phyloP scores from a whole-genome alignment of 805 yeast genomes.

The Yarrowia deformans region DNA sequence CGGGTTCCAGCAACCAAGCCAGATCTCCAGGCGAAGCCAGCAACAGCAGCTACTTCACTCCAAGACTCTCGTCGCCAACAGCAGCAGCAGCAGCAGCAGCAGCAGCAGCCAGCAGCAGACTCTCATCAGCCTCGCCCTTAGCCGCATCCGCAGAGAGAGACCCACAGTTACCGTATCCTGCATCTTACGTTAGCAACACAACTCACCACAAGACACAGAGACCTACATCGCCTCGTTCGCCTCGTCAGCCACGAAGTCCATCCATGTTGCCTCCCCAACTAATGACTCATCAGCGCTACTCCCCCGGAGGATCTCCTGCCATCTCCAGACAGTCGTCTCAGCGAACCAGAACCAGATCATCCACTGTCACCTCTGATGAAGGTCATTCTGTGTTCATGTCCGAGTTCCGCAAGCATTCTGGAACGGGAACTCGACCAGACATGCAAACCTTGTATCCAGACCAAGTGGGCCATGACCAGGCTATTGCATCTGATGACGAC shows the following conservation, averaged over 20 bases:
- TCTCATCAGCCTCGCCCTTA: not conserved
- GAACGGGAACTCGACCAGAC: slow-evolving; percentile 3
- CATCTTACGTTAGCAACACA: not conserved
- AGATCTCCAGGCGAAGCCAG: not conserved
- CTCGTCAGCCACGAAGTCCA: not conserved
- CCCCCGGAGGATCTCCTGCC: not conserved
- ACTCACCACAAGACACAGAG: slow-evolving; percentile 3
- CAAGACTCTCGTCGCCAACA: not conserved
- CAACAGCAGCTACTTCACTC: not conserved
- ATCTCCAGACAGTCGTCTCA: slow-evolving; percentile 2
- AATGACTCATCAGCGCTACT: not conserved
- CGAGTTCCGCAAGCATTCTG: slow-evolving; percentile 23
- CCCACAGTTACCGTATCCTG: not conserved
- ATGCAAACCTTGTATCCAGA: slow-evolving; percentile 8
- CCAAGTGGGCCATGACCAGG: not conserved
- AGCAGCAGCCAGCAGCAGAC: not conserved
- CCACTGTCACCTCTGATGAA: slow-evolving; percentile 14
- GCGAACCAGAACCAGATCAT: slow-evolving; percentile 12
- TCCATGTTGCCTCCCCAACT: not conserved
- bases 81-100: not conserved
- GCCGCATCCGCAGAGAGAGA: slow-evolving; percentile 4
- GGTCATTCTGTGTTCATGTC: slow-evolving; percentile 19
- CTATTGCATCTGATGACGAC: slow-evolving; percentile 15
- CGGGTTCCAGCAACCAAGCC: slow-evolving; percentile 14
- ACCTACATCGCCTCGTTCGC: not conserved